Percentiles rank a stretch among this genome's conserved stretches.
Evolutionary conservation across 2,329 filamentous ascomycete genomes (phyloP).

Genomic region (Colletotrichum sp.): DNA sequence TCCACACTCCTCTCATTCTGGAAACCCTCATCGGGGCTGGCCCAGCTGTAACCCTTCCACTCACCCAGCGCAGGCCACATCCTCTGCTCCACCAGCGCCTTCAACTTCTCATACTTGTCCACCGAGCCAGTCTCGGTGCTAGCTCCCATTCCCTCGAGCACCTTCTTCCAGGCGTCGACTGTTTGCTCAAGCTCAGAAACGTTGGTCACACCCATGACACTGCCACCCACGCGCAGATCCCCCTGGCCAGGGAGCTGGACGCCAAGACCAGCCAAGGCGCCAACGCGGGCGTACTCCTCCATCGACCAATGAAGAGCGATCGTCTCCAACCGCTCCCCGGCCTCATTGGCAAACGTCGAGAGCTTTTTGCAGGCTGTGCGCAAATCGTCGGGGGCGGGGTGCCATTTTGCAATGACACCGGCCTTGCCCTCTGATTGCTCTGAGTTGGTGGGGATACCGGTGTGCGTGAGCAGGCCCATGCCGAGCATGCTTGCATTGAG

Average conservation of each 20-base stretch:
- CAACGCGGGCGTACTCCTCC: constrained; percentile 62
- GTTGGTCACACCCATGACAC: constrained; percentile 71
- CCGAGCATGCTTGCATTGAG: constrained; percentile 88
- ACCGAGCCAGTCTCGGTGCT: constrained; percentile 30
- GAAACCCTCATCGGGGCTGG: constrained; percentile 57
- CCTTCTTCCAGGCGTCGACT: constrained; percentile 60
- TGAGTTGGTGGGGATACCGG: constrained; percentile 59
- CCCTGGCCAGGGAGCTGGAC: constrained; percentile 3
- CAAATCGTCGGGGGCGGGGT: constrained; percentile 78
- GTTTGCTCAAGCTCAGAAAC: constrained; percentile 69
- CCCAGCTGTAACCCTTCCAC: constrained; percentile 71
- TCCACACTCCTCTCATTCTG: constrained; percentile 37
- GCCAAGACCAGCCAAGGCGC: constrained; percentile 45
- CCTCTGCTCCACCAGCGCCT: constrained; percentile 36
- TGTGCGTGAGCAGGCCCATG: constrained; percentile 85
- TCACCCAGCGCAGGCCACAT: constrained; percentile 64
- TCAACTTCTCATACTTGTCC: constrained; percentile 34
- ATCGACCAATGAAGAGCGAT: constrained; percentile 85
- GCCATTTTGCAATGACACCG: constrained; percentile 82
- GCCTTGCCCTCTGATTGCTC: constrained; percentile 52
- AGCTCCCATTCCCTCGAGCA: constrained; percentile 47
- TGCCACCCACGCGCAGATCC: constrained; percentile 52
- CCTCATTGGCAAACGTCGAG: constrained; percentile 65
- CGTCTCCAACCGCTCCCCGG: constrained; percentile 78
- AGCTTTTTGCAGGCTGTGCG: constrained; percentile 68